phyloP scores from a whole-genome alignment of 129 eudicot species.

The Sambucus nigra region DNA sequence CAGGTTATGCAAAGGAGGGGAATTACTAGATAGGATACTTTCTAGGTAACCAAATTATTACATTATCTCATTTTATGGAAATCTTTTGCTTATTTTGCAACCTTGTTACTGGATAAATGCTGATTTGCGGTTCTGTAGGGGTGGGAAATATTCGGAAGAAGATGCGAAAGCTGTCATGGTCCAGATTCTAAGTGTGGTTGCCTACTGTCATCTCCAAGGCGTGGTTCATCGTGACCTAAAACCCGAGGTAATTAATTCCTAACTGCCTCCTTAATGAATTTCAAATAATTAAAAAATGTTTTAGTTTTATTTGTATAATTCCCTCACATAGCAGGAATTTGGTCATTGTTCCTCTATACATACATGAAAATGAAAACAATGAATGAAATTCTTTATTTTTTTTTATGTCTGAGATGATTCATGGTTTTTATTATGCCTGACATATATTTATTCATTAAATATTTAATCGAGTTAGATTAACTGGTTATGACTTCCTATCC shows the following conservation, averaged over 20 bases:
- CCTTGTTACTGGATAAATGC: constrained; percentile 6
- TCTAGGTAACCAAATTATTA: constrained; percentile 40
- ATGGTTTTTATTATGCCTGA: background rate
- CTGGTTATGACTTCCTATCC: background rate
- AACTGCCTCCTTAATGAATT: no score
- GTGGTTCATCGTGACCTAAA: constrained; percentile 97
- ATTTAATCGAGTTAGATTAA: no score
- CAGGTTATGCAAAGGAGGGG: constrained; percentile 99
- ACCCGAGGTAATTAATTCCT: constrained; percentile 69
- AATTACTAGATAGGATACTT: constrained; percentile 85
- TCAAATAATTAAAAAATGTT: no score
- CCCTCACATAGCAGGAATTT: background rate
- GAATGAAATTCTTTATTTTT: background rate
- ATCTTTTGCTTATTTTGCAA: background rate
- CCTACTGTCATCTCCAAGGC: constrained; percentile 98
- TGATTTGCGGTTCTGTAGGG: constrained; percentile 37
- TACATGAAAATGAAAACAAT: background rate
- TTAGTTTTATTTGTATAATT: background rate
- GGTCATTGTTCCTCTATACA: background rate
- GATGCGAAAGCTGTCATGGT: constrained; percentile 89
- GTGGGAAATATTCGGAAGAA: constrained; percentile 98
- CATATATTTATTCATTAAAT: no score
- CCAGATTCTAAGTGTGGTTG: constrained; percentile 78
- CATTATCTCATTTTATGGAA: background rate
- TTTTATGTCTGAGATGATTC: background rate